Evolutionary conservation across 176 grass and related monocot genomes (phyloP).

Genomic region (Melocanna baccifera): DNA sequence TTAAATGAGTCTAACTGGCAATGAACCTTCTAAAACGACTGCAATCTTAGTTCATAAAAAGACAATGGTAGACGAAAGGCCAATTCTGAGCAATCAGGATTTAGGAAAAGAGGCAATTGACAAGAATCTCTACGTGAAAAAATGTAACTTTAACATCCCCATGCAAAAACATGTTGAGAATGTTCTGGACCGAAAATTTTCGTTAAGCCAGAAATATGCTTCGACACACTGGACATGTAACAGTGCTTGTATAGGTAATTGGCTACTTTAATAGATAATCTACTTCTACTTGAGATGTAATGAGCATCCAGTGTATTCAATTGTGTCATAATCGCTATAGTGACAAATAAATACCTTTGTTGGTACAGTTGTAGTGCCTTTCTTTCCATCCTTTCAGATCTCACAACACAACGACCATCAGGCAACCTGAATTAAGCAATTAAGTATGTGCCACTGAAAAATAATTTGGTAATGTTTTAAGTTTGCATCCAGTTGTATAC

Average conservation of each 20-base stretch:
- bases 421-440: conserved; percentile 61
- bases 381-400: conserved; percentile 87
- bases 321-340: not conserved
- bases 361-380: conserved; percentile 71
- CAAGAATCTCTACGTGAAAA: not conserved
- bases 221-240: not conserved
- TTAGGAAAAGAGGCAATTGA: not conserved
- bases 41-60: not conserved
- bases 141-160: not conserved
- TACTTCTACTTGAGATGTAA: not conserved
- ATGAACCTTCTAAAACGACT: not conserved
- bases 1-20: not conserved
- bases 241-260: not conserved
- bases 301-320: not conserved
- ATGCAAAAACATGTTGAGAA: not conserved
- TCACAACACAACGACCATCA: conserved; percentile 65
- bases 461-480: conserved; percentile 13
- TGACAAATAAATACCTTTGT: conserved; percentile 56
- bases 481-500: conserved; percentile 41
- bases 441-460: not conserved
- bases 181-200: not conserved
- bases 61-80: not conserved
- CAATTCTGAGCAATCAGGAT: not conserved
- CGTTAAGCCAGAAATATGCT: conserved; percentile 10
- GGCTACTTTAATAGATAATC: conserved; percentile 14